A percentile compares a stretch with the other conserved stretches of the same genome.
Evolutionary conservation across 768 basidiomycete species (phyloP).

Genomic region (Agrocybe pediades): DNA sequence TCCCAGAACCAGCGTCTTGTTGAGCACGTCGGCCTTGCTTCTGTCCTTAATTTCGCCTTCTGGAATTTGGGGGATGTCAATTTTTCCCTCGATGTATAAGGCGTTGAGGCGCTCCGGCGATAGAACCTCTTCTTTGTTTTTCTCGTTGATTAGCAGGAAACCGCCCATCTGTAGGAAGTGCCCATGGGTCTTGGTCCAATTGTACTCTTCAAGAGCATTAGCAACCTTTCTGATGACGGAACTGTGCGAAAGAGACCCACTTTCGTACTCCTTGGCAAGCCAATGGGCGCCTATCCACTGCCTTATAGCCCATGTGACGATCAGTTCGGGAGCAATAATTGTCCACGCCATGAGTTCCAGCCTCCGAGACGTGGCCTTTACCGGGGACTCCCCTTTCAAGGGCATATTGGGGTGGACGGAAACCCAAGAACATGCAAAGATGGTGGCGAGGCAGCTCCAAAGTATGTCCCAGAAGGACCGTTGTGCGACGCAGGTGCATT

Average conservation of each 20-base stretch:
- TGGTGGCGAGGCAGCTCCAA: neutral
- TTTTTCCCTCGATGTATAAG: neutral
- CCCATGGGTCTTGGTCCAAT: slow-evolving; percentile 17
- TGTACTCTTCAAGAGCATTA: neutral
- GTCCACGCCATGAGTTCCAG: slow-evolving; percentile 2
- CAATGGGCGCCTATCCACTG: slow-evolving; percentile 3
- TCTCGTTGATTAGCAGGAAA: neutral
- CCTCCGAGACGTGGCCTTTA: neutral
- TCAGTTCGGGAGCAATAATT: neutral
- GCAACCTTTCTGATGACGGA: neutral
- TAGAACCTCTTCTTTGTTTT: slow-evolving; percentile 1
- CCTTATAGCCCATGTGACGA: neutral
- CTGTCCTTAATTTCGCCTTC: slow-evolving; percentile 26
- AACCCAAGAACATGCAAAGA: slow-evolving; percentile 1
- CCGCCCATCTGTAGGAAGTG: slow-evolving; percentile 20
- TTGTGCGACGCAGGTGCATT: neutral
- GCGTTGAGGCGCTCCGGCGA: slow-evolving; percentile 5
- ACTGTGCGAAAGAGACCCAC: neutral
- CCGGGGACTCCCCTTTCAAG: neutral
- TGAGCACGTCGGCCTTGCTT: slow-evolving; percentile 30
- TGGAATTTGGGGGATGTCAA: slow-evolving; percentile 5
- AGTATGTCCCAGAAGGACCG: neutral
- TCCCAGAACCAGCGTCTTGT: slow-evolving; percentile 27
- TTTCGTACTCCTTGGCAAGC: neutral
- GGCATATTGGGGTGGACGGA: slow-evolving; percentile 2